Evolutionary conservation across 2,329 filamentous ascomycete species (phyloP).

Genomic region (Ilyonectria robusta): DNA sequence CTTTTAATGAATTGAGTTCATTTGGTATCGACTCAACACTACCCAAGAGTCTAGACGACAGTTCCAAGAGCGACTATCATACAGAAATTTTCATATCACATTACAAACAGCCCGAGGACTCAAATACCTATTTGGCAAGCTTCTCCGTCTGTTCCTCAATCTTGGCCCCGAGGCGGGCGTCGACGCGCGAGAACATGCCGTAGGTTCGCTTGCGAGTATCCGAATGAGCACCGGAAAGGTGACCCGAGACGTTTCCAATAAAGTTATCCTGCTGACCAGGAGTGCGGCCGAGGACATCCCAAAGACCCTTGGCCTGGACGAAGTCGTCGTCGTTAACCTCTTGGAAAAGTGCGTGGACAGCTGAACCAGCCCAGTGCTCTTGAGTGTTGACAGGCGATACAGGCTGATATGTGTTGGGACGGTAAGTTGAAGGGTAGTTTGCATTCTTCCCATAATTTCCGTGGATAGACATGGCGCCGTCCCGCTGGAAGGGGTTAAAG

Average conservation of each 20-base stretch:
- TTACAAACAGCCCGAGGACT: background rate
- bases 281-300: slow-evolving; percentile 63
- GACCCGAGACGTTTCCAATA: slow-evolving; percentile 70
- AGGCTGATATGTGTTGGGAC: slow-evolving; percentile 59
- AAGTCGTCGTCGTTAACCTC: slow-evolving; percentile 65
- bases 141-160: slow-evolving; percentile 69
- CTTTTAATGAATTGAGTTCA: background rate
- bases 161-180: slow-evolving; percentile 64
- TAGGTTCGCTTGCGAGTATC: slow-evolving; percentile 72
- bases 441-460: slow-evolving; percentile 73
- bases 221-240: slow-evolving; percentile 67
- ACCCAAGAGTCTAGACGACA: background rate
- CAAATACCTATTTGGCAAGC: slow-evolving; percentile 45
- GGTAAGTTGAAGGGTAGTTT: slow-evolving; percentile 69
- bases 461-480: slow-evolving; percentile 80
- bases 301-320: slow-evolving; percentile 63
- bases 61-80: background rate
- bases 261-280: slow-evolving; percentile 74
- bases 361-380: slow-evolving; percentile 63
- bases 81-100: slow-evolving; percentile 21
- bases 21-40: slow-evolving; percentile 4
- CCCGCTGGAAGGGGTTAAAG: slow-evolving; percentile 80
- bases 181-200: slow-evolving; percentile 72
- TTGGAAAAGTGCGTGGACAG: slow-evolving; percentile 60
- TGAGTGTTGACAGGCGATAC: slow-evolving; percentile 59